phyloP scores from a whole-genome alignment of 305 asterid species.

The Rubia occidens region DNA sequence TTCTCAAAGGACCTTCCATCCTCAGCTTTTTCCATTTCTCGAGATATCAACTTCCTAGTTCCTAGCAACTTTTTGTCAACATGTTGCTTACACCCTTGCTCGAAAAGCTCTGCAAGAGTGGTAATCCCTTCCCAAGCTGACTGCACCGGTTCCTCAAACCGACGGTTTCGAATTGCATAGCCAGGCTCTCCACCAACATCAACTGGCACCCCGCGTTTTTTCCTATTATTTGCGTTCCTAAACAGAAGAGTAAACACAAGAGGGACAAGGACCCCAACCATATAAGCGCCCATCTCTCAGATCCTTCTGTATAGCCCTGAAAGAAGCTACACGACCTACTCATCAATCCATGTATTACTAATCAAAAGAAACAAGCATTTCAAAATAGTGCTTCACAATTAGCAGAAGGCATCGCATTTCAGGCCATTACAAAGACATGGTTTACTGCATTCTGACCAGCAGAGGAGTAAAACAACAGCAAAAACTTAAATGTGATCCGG shows the following conservation, averaged over 20 bases:
- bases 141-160: slow-evolving; percentile 63
- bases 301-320: slow-evolving; percentile 25
- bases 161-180: slow-evolving; percentile 54
- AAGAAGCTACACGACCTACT: slow-evolving; percentile 13
- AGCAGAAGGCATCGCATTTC: background rate
- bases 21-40: slow-evolving; percentile 48
- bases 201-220: slow-evolving; percentile 66
- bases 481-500: background rate
- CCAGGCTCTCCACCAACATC: slow-evolving; percentile 83
- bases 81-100: slow-evolving; percentile 57
- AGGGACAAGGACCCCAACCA: slow-evolving; percentile 63
- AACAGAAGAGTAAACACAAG: slow-evolving; percentile 53
- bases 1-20: slow-evolving; percentile 91
- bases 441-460: background rate
- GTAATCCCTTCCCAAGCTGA: slow-evolving; percentile 89
- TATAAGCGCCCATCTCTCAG: slow-evolving; percentile 64
- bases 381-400: background rate
- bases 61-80: slow-evolving; percentile 53
- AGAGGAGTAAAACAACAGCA: background rate
- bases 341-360: background rate
- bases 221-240: slow-evolving; percentile 50
- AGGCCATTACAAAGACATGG: background rate
- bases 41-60: slow-evolving; percentile 62
- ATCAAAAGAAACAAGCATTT: background rate
- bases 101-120: slow-evolving; percentile 90